Conservation (phyloP, 1,284 basidiomycete species). For the Ceratobasidium sp. region DNA sequence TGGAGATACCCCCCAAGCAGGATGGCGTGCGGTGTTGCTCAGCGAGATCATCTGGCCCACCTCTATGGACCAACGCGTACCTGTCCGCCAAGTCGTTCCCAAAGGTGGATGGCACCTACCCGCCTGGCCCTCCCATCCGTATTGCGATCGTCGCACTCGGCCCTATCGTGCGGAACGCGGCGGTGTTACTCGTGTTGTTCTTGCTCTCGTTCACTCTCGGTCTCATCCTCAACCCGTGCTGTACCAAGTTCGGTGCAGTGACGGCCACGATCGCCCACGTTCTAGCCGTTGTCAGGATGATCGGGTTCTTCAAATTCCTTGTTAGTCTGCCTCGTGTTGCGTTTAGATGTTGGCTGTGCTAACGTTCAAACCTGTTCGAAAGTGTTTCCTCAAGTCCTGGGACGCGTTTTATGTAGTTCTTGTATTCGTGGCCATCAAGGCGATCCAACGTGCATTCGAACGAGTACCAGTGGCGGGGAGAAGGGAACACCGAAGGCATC, state of each 20-base stretch:
- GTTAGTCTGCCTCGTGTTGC: slow-evolving; percentile 63
- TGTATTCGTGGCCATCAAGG: slow-evolving; percentile 87
- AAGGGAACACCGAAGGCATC: too few relatives aligned
- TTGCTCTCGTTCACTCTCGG: slow-evolving; percentile 93
- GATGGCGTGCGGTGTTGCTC: slow-evolving; percentile 89
- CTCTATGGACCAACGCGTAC: slow-evolving; percentile 81
- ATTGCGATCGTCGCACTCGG: slow-evolving; percentile 95
- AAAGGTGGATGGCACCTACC: slow-evolving; percentile 71
- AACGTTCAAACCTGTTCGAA: slow-evolving; percentile 48
- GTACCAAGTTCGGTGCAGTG: slow-evolving; percentile 87
- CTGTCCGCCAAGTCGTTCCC: slow-evolving; percentile 92
- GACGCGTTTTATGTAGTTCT: slow-evolving; percentile 91
- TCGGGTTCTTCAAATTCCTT: slow-evolving; percentile 95
- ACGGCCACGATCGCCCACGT: slow-evolving; percentile 92
- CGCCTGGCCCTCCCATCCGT: slow-evolving; percentile 85
- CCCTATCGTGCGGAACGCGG: slow-evolving; percentile 96
- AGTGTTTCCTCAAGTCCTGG: slow-evolving; percentile 98
- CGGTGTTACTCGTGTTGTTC: slow-evolving; percentile 88
- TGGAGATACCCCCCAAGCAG: slow-evolving; percentile 86
- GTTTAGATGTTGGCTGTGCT: slow-evolving; percentile 49
- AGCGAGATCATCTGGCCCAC: slow-evolving; percentile 90
- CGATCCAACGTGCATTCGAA: slow-evolving; percentile 90
- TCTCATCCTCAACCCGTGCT: slow-evolving; percentile 87
- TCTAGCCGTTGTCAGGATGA: slow-evolving; percentile 77
- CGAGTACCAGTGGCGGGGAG: too few relatives aligned